Conservation (phyloP, 768 basidiomycete genomes). For the Pulveroboletus sp. region DNA sequence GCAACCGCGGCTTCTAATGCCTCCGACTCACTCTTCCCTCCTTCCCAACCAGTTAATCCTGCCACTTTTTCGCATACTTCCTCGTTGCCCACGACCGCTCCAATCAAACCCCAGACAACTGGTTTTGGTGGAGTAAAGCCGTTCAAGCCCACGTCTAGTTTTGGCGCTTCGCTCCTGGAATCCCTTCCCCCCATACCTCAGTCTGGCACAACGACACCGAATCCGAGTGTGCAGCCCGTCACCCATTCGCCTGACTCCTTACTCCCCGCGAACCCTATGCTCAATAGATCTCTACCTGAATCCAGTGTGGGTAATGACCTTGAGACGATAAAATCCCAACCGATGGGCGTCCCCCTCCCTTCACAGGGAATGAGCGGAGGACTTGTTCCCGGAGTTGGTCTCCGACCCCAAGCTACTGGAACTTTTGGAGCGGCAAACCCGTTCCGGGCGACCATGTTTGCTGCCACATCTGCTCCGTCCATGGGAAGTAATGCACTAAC, state of each 20-base stretch:
- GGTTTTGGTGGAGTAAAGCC: conserved; percentile 64
- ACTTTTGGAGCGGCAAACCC: conserved; percentile 49
- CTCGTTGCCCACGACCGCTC: conserved; percentile 31
- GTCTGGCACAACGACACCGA: conserved; percentile 48
- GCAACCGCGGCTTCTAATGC: conserved; percentile 41
- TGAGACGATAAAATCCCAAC: conserved; percentile 35
- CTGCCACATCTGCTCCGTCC: conserved; percentile 27
- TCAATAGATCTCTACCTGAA: conserved; percentile 9
- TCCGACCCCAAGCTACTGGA: conserved; percentile 63
- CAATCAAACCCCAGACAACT: conserved; percentile 43
- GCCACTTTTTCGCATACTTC: conserved; percentile 32
- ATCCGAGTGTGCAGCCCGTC: conserved; percentile 15
- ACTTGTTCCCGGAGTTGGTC: conserved; percentile 38
- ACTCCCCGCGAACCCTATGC: conserved; percentile 17
- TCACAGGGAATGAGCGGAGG: conserved; percentile 16
- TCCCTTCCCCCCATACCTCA: conserved; percentile 71
- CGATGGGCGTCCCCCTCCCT: conserved; percentile 18
- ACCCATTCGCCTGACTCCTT: conserved; percentile 23
- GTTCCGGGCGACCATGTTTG: conserved; percentile 62
- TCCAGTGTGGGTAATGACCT: conserved; percentile 15
- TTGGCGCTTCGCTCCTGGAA: conserved; percentile 72
- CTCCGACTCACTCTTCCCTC: conserved; percentile 45
- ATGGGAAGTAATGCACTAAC: conserved; percentile 1
- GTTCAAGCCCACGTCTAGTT: conserved; percentile 79
- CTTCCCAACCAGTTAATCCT: conserved; percentile 50